Base-by-base conservation (phyloP, 2,329 filamentous ascomycete species). In the Penicillium sp. region DNA sequence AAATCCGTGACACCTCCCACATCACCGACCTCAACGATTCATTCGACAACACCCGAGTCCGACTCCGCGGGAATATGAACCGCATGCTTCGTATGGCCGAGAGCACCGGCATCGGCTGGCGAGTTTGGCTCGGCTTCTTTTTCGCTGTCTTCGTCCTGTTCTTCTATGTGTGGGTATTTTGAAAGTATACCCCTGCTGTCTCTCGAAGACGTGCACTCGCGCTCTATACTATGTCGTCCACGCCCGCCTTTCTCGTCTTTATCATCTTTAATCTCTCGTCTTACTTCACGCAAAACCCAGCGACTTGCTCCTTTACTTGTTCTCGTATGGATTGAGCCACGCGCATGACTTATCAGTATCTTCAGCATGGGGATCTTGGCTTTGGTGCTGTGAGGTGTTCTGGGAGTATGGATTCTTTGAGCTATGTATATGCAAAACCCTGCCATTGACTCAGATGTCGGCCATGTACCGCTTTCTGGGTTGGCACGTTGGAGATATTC, bases 61-160 rank as follows among this genome's bases (percentile, higher is more conserved):
- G 89, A 61, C 79, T 99, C 60, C 84, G 87, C 43, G 92, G 93
- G 52, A 97, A 95, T 18, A 97, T 99, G 94, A 96, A 91, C 72
- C 82, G 92, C 57, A 99, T 99, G 94, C 77, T 97, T 63, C 72
- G 93, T 52, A 99, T 99, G 94, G 94, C 94, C 5, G 85, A 97
- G 78, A 83, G 86, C 67, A 96, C 92, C 2, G 94, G 94, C n/a
- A 88, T 99, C 10, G 88, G 92, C 68, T 99, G 94, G 94, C 93
- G 85, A 76, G 89, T 92, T 55, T 99, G 94, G 94, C 74, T 97
- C 50, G 82, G 80, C 42, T 99, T 99, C 76, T 96, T 99, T 72
- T 81, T 85, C 6, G 89, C 87, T 35, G 90, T 97, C 18, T 84
- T 88, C 60, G 71, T 93, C 53, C 74, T 97, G 63, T 99, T 99